Percentiles rank a stretch among this genome's conserved stretches.
Evolutionary conservation across 345 rosid genomes (phyloP).

Genomic region (Bruguiera sexangula): DNA sequence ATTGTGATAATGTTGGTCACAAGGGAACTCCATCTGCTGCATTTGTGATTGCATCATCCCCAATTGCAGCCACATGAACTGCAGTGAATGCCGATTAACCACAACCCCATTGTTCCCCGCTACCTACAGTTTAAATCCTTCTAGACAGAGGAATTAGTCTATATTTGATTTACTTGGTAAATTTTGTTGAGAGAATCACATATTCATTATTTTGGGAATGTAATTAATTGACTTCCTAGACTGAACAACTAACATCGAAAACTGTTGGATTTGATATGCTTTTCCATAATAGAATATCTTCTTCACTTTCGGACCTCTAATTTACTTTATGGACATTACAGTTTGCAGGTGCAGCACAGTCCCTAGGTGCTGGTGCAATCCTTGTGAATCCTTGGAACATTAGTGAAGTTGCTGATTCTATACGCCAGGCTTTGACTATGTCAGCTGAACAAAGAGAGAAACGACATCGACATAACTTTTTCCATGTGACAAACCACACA

Average conservation of each 20-base stretch:
- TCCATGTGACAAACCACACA: constrained; percentile 77
- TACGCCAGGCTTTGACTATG: constrained; percentile 81
- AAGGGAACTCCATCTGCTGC: no score
- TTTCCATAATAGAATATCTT: neutral
- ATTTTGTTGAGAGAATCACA: no score
- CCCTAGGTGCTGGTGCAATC: constrained; percentile 98
- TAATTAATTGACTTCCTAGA: no score
- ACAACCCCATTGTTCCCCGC: no score
- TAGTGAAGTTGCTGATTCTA: constrained; percentile 95
- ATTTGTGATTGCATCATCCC: no score
- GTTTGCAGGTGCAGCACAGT: constrained; percentile 99
- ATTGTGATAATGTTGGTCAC: no score
- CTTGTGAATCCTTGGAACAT: constrained; percentile 99
- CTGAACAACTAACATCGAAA: neutral
- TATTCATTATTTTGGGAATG: no score
- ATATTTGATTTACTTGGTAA: no score
- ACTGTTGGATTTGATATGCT: neutral
- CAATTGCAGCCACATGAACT: no score
- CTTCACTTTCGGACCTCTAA: constrained; percentile 2
- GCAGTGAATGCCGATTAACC: no score
- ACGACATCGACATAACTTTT: constrained; percentile 75
- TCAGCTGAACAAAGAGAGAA: constrained; percentile 82
- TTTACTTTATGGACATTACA: constrained; percentile 26
- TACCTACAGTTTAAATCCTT: no score
- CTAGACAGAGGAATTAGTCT: no score